phyloP scores from a whole-genome alignment of 192 early-diverging fungal species.

The Coemansia sp. region DNA sequence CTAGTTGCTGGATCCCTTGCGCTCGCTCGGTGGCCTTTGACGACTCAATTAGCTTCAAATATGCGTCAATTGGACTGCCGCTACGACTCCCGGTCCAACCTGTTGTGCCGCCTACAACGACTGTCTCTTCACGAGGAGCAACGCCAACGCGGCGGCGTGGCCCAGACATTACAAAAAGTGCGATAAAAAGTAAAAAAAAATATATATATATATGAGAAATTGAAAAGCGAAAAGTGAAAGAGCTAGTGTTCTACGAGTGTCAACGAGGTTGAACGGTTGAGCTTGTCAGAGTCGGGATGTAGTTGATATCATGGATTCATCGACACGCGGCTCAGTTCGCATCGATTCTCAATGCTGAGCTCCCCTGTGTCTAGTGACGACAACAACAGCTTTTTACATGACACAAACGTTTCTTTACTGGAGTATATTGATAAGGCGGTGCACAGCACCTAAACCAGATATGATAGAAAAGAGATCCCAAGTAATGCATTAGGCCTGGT shows the following conservation, averaged over 20 bases:
- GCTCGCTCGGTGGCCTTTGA: slow-evolving; percentile 47
- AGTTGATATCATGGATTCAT: neutral
- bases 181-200: neutral
- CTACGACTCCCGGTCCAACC: neutral
- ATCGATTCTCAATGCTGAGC: neutral
- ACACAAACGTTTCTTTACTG: neutral
- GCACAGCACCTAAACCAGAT: neutral
- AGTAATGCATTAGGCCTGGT: slow-evolving; percentile 15
- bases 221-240: neutral
- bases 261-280: no score
- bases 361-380: neutral
- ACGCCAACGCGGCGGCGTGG: slow-evolving; percentile 37
- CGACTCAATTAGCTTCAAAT: slow-evolving; percentile 42
- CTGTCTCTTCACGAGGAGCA: slow-evolving; percentile 24
- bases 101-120: neutral
- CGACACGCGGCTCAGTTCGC: neutral
- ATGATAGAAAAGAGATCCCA: neutral
- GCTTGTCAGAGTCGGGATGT: neutral
- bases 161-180: slow-evolving; percentile 21
- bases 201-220: slow-evolving; percentile 10
- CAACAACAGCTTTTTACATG: neutral
- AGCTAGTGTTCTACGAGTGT: no score
- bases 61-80: slow-evolving; percentile 26
- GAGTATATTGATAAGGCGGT: slow-evolving; percentile 6
- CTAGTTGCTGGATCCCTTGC: slow-evolving; percentile 40